Percentiles rank a stretch among this genome's conserved stretches.
phyloP scores from a whole-genome alignment of 2,329 filamentous ascomycete genomes.

The Ophioceras dolichostomum region DNA sequence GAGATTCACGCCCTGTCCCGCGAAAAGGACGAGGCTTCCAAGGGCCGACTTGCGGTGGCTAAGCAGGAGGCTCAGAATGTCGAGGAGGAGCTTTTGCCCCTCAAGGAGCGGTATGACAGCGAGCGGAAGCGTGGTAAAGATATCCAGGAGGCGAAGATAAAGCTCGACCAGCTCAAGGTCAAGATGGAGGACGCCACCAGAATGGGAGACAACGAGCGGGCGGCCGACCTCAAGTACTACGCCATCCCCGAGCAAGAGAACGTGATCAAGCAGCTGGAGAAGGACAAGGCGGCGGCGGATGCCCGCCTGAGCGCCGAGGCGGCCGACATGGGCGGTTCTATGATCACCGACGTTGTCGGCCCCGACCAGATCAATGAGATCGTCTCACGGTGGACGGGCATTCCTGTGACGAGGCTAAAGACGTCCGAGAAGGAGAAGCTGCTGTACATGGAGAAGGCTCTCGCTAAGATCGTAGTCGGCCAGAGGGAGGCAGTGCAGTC shows the following conservation, averaged over 20 bases:
- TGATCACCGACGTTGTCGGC: conserved; percentile 88
- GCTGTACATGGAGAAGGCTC: conserved; percentile 87
- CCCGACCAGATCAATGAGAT: conserved; percentile 99
- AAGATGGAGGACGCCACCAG: conserved; percentile 92
- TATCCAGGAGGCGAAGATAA: conserved; percentile 89
- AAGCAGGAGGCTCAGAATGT: conserved; percentile 89
- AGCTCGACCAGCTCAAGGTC: conserved; percentile 81
- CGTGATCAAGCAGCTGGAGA: conserved; percentile 70
- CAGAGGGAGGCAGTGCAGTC: conserved; percentile 88
- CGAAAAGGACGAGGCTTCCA: conserved; percentile 90
- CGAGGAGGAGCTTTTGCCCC: conserved; percentile 79
- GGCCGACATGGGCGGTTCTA: conserved; percentile 51
- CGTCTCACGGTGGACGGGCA: conserved; percentile 94
- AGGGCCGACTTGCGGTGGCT: conserved; percentile 67
- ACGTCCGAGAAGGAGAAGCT: conserved; percentile 97
- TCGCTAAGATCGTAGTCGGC: conserved; percentile 77
- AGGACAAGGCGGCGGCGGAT: conserved; percentile 68
- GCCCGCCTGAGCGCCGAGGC: conserved; percentile 45
- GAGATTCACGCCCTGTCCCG: conserved; percentile 92
- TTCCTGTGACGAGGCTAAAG: conserved; percentile 85
- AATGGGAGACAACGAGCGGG: conserved; percentile 69
- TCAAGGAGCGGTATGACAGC: conserved; percentile 89
- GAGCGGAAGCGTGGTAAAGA: conserved; percentile 86
- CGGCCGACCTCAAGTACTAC: conserved; percentile 92
- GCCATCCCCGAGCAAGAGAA: conserved; percentile 86